Evolutionary conservation across 805 yeast species (phyloP).

Genomic region (Nakazawaea molendinolei): DNA sequence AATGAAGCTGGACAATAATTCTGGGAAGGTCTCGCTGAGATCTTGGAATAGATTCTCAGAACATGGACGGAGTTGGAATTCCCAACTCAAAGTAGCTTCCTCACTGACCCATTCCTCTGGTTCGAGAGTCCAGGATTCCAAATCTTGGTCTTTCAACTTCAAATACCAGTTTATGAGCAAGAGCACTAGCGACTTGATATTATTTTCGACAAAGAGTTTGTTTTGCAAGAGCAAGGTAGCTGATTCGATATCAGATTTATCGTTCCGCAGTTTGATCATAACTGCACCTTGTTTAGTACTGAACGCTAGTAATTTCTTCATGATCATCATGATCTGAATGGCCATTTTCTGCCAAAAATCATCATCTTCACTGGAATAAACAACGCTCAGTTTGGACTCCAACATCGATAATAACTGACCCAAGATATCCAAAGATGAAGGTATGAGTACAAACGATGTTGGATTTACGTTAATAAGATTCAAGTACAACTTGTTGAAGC

Average conservation of each 20-base stretch:
- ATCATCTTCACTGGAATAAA: constrained; percentile 50
- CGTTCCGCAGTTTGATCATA: constrained; percentile 55
- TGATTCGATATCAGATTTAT: constrained; percentile 52
- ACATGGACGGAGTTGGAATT: constrained; percentile 78
- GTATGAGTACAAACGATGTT: constrained; percentile 62
- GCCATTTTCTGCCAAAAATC: constrained; percentile 74
- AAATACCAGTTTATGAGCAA: constrained; percentile 69
- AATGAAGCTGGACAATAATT: constrained; percentile 44
- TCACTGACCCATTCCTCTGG: constrained; percentile 94
- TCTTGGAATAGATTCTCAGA: constrained; percentile 82
- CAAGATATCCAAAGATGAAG: constrained; percentile 56
- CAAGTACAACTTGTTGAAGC: constrained; percentile 69
- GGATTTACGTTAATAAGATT: constrained; percentile 56
- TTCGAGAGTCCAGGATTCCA: constrained; percentile 76
- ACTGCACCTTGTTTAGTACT: constrained; percentile 60
- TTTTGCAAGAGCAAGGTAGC: constrained; percentile 48
- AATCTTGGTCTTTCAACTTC: constrained; percentile 63
- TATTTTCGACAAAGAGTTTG: constrained; percentile 51
- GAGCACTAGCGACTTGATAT: constrained; percentile 54
- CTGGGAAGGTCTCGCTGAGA: constrained; percentile 57
- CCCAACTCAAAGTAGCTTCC: constrained; percentile 72
- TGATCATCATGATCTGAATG: constrained; percentile 54
- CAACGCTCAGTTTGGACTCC: constrained; percentile 54
- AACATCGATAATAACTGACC: constrained; percentile 53
- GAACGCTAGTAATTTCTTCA: constrained; percentile 59